Conservation (phyloP, 75 land plant genomes). For the Adiantum capillusveneris region DNA sequence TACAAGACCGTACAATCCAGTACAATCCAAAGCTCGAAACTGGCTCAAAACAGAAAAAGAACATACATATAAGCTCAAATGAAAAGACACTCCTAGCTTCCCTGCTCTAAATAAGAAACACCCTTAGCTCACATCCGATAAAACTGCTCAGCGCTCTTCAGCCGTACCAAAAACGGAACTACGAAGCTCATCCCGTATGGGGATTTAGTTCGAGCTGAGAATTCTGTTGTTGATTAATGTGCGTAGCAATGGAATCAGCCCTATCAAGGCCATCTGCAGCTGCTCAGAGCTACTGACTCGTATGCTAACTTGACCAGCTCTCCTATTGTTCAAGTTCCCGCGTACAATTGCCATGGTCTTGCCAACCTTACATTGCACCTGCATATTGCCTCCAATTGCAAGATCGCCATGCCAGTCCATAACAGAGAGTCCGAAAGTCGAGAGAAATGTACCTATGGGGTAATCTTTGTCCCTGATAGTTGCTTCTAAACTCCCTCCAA, state of each 20-base stretch:
- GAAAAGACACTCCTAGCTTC: too few relatives aligned
- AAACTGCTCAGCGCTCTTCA: too few relatives aligned
- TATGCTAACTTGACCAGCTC: conserved; percentile 40
- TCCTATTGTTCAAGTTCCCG: conserved; percentile 40
- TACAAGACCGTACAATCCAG: too few relatives aligned
- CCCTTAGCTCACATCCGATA: too few relatives aligned
- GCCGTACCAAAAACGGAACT: too few relatives aligned
- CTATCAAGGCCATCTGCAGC: conserved; percentile 39
- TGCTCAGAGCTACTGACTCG: conserved; percentile 46
- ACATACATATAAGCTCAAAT: too few relatives aligned
- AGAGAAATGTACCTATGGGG: conserved; percentile 30
- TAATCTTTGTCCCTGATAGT: conserved; percentile 40
- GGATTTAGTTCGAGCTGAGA: too few relatives aligned
- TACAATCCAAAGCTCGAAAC: too few relatives aligned
- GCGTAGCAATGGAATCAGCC: conserved; percentile 28
- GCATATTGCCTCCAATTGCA: conserved; percentile 45
- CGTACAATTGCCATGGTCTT: conserved; percentile 19
- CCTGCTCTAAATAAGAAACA: too few relatives aligned
- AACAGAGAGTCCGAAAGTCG: conserved; percentile 33
- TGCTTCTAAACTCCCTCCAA: conserved; percentile 40
- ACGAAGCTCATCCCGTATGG: too few relatives aligned
- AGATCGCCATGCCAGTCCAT: conserved; percentile 53
- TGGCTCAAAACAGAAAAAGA: too few relatives aligned
- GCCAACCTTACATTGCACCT: conserved; percentile 36
- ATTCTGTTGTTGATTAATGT: background rate